Conservation (phyloP, 2,329 filamentous ascomycete species). For the Purpureocillium takamizusanense region DNA sequence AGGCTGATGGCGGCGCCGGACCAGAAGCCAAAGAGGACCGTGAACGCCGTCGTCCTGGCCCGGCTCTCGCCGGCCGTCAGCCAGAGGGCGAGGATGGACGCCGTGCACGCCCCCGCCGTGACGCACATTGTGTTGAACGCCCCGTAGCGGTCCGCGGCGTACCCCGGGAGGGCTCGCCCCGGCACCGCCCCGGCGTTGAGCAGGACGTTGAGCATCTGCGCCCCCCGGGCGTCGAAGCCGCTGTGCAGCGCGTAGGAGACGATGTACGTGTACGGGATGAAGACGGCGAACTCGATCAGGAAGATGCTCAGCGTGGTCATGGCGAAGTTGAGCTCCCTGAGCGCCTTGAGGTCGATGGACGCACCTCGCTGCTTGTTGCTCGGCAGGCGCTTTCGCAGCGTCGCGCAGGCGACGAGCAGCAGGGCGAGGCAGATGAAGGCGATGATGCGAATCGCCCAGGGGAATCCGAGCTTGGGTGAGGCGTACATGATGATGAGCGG, state of each 20-base stretch:
- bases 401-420: constrained; percentile 17
- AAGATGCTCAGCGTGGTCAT: constrained; percentile 46
- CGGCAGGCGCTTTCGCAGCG: constrained; percentile 35
- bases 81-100: constrained; percentile 4
- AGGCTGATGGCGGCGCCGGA: constrained; percentile 61
- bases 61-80: constrained; percentile 15
- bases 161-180: constrained; percentile 54
- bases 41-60: constrained; percentile 49
- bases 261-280: constrained; percentile 61
- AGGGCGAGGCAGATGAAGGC: too few species aligned
- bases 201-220: too few species aligned
- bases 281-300: constrained; percentile 51
- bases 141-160: constrained; percentile 57
- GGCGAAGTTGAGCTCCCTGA: constrained; percentile 39
- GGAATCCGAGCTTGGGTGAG: too few species aligned
- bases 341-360: constrained; percentile 41
- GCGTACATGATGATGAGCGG: constrained; percentile 18
- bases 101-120: constrained; percentile 37
- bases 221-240: constrained; percentile 32
- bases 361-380: constrained; percentile 31
- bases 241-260: constrained; percentile 51
- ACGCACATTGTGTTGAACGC: constrained; percentile 62
- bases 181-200: too few species aligned
- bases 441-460: too few species aligned
- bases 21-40: constrained; percentile 60